Percentiles rank a stretch among this genome's conserved stretches.
phyloP scores from a whole-genome alignment of 805 yeast genomes.

The Sugiyamaella qingdaonensis region DNA sequence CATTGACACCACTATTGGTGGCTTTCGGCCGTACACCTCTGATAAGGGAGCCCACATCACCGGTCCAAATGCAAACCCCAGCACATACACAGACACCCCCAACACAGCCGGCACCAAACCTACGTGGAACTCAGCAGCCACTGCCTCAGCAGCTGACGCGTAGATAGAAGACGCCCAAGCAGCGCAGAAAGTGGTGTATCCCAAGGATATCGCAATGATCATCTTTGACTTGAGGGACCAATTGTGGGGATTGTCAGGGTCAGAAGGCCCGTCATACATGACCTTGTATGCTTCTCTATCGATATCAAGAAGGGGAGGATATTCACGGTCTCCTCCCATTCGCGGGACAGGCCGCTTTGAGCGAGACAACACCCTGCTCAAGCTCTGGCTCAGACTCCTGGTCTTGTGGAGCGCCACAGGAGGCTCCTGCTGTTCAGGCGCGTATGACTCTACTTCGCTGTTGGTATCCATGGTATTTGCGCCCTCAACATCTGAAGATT shows the following conservation, averaged over 20 bases:
- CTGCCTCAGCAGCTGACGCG: conserved; percentile 50
- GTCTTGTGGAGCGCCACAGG: not conserved
- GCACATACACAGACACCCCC: conserved; percentile 73
- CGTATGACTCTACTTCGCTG: conserved; percentile 1
- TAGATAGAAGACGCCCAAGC: conserved; percentile 78
- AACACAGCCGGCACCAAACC: conserved; percentile 66
- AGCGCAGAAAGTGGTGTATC: conserved; percentile 45
- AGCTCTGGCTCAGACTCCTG: not conserved
- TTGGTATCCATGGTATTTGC: not conserved
- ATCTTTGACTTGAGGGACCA: conserved; percentile 52
- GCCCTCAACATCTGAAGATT: not conserved
- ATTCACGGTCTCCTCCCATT: conserved; percentile 23
- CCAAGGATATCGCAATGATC: conserved; percentile 40
- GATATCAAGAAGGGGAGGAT: conserved; percentile 17
- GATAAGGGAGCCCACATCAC: conserved; percentile 85
- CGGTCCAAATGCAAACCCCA: conserved; percentile 96
- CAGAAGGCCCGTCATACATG: conserved; percentile 70
- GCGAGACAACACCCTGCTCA: not conserved
- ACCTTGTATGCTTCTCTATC: conserved; percentile 48
- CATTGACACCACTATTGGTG: conserved; percentile 53
- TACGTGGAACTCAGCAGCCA: conserved; percentile 55
- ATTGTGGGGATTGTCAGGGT: conserved; percentile 76
- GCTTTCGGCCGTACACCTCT: conserved; percentile 70
- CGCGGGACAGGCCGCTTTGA: conserved; percentile 12
- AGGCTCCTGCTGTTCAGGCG: not conserved